These are phyloP conservation scores for Neopestalotiopsis sp. DNA, from an alignment of 2,329 filamentous ascomycete genomes.

Conservation along the genomic window DNA sequence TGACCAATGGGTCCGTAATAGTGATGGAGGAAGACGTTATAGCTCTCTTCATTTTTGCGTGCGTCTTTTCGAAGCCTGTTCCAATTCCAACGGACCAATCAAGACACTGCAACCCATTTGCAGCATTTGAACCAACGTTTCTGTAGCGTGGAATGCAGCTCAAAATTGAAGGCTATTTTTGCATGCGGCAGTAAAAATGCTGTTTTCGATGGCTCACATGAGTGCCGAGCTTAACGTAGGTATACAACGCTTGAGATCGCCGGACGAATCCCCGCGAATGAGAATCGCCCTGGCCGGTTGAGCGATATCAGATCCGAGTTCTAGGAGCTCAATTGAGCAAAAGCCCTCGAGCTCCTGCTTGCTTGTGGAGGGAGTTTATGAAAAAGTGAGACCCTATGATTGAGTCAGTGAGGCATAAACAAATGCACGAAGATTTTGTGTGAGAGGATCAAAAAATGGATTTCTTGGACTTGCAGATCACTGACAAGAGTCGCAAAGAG, in stretches of 20 bases:
- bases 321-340: not conserved
- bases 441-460: not conserved
- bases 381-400: not conserved
- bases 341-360: not conserved
- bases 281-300: not conserved
- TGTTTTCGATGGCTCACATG: not conserved
- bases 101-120: not conserved
- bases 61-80: not conserved
- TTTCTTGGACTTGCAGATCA: not conserved
- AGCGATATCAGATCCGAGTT: not conserved
- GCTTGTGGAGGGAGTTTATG: not conserved
- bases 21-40: constrained; percentile 56
- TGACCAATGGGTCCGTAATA: constrained; percentile 76
- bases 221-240: not conserved
- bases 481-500: not conserved
- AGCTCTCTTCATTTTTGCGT: constrained; percentile 38
- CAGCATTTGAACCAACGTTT: not conserved
- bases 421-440: not conserved
- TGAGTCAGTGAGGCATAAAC: not conserved
- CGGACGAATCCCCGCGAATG: not conserved
- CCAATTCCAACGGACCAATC: not conserved
- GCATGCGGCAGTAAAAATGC: not conserved
- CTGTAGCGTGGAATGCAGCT: not conserved
- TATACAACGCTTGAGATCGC: not conserved
- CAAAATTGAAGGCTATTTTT: not conserved